Percentiles rank a stretch among this genome's conserved stretches.
Evolutionary conservation across 192 early-diverging fungal genomes (phyloP).

Genomic region (Physocladia obscura): DNA sequence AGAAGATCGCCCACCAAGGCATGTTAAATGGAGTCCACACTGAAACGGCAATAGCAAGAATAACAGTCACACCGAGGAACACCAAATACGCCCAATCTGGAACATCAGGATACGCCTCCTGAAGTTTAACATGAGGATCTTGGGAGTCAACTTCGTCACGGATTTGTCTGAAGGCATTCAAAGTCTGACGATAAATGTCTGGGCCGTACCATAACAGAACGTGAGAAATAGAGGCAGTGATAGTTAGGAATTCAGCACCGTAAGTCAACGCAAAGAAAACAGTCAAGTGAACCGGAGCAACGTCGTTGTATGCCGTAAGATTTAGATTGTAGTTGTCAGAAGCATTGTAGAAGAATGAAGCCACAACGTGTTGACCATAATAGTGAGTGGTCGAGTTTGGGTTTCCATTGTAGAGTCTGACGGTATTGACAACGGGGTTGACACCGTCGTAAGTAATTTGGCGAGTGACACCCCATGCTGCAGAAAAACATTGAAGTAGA

Average conservation of each 20-base stretch:
- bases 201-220: conserved; percentile 48
- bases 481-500: conserved; percentile 5
- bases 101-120: conserved; percentile 34
- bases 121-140: conserved; percentile 17
- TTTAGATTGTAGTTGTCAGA: conserved; percentile 26
- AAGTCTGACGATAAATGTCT: conserved; percentile 12
- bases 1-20: conserved; percentile 34
- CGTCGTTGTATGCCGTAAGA: conserved; percentile 22
- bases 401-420: conserved; percentile 10
- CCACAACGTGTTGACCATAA: background rate
- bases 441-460: background rate
- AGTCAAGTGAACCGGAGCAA: conserved; percentile 18
- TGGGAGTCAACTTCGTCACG: background rate
- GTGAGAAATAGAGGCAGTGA: conserved; percentile 59
- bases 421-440: conserved; percentile 8
- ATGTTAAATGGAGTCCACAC: too few relatives aligned
- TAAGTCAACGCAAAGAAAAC: conserved; percentile 31
- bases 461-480: background rate
- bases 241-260: conserved; percentile 41
- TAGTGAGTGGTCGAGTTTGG: background rate
- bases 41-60: background rate
- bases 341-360: conserved; percentile 14
- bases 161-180: conserved; percentile 1
- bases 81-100: conserved; percentile 27
- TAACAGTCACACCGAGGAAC: conserved; percentile 30